A percentile compares a stretch with the other conserved stretches of the same genome.
phyloP scores from a whole-genome alignment of 1,284 basidiomycete genomes.

The Tremellales sp. region DNA sequence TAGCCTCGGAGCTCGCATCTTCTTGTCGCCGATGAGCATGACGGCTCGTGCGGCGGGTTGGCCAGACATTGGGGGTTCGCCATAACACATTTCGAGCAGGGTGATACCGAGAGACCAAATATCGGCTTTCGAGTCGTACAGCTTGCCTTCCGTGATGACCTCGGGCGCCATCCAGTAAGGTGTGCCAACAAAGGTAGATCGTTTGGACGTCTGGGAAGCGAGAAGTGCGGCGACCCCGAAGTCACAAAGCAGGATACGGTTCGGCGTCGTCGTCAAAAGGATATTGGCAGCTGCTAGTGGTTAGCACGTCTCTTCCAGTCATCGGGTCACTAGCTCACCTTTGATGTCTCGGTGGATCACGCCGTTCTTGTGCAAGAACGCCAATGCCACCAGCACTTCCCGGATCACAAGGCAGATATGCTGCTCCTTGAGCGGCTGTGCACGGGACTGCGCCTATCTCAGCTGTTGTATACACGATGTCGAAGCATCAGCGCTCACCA shows the following conservation, averaged over 20 bases:
- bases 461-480: neutral
- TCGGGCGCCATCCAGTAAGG: conserved; percentile 99
- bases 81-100: conserved; percentile 82
- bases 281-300: conserved; percentile 78
- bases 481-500: conserved; percentile 59
- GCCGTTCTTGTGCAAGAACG: conserved; percentile 85
- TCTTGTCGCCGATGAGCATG: conserved; percentile 77
- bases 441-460: conserved; percentile 73
- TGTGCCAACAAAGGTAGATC: conserved; percentile 91
- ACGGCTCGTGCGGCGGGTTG: conserved; percentile 83
- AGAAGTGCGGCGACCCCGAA: conserved; percentile 95
- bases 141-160: conserved; percentile 78
- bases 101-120: conserved; percentile 96
- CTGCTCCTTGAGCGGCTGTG: conserved; percentile 80
- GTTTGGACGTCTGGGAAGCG: conserved; percentile 78
- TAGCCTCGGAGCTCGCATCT: conserved; percentile 62
- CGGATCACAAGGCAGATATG: conserved; percentile 83
- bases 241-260: conserved; percentile 90
- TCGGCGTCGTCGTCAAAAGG: conserved; percentile 71
- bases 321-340: conserved; percentile 36
- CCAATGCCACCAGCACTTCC: conserved; percentile 80
- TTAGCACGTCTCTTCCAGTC: conserved; percentile 1
- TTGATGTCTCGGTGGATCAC: conserved; percentile 97
- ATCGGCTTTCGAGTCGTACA: conserved; percentile 94
- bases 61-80: conserved; percentile 61